phyloP scores from a whole-genome alignment of 495 filamentous ascomycete genomes.

The Penicillium malachiteum region DNA sequence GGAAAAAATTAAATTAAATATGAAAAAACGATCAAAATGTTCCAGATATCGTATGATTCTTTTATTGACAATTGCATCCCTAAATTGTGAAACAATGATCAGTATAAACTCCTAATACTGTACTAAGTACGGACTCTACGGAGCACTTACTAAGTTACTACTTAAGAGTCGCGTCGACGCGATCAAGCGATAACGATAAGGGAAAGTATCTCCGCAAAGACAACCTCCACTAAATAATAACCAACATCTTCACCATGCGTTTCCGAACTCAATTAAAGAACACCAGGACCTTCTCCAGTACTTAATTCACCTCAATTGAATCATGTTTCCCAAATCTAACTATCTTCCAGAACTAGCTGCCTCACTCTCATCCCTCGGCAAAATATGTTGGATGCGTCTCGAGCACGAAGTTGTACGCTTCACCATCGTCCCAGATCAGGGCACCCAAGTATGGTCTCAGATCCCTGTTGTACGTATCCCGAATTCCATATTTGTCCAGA shows the following conservation, averaged over 20 bases:
- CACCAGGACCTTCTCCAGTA: slow-evolving; percentile 81
- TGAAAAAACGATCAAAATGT: no score
- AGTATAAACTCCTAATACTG: no score
- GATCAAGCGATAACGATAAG: slow-evolving; percentile 24
- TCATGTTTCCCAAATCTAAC: not conserved
- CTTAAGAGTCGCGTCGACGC: not conserved
- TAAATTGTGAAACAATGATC: no score
- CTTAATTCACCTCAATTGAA: slow-evolving; percentile 12
- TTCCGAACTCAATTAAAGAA: slow-evolving; percentile 81
- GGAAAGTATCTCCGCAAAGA: slow-evolving; percentile 11
- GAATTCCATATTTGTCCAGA: not conserved
- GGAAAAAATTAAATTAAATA: no score
- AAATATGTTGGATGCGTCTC: slow-evolving; percentile 90
- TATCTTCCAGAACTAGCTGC: slow-evolving; percentile 67
- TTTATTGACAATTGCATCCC: no score
- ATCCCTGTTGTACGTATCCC: slow-evolving; percentile 56
- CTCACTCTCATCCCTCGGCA: slow-evolving; percentile 82
- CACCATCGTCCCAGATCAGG: slow-evolving; percentile 89
- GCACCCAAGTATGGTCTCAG: slow-evolving; percentile 90
- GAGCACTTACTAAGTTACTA: no score
- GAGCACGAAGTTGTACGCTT: slow-evolving; percentile 84
- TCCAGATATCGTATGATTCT: no score
- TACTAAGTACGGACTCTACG: no score
- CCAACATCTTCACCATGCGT: slow-evolving; percentile 56
- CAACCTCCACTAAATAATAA: not conserved